Evolutionary conservation across 306 rosid genomes (phyloP), one percentile per base, ranked within the genome.

Genomic region (Gastrolobium villosum): DNA sequence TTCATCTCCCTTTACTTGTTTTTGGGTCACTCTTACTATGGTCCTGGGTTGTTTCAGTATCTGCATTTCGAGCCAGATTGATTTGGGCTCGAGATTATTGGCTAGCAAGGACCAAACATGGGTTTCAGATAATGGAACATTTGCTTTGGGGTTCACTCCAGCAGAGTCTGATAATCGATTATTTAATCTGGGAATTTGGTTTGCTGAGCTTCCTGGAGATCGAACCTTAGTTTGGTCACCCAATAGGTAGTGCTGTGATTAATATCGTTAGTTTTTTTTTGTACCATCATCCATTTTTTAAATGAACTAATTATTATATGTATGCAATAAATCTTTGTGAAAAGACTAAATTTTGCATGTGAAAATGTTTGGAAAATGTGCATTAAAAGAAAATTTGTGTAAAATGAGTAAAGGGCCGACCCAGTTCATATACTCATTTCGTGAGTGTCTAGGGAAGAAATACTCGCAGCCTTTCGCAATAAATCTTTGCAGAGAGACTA

Each of bases 61-160:
- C 37, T 73, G 86, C 74, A 74, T 49, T 79, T 90, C 87, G 20
- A 75, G 72, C 45, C 91, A 82, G 55, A 77, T 92, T 70, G 83
- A 77, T 45, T 71, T 92, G 80, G 89, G 96, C 5, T 84, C 96
- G 7, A 87, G 83, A 64, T 79, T 95, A 79, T 11, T 79, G 75
- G 94, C 99, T n/a, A 70, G 83, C 49, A 71, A 76, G 36, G 78
- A 84, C 78, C 85, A 74, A 65, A 40, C 78, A 0, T 85, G 97
- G 93, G 54, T 87, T 74, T 95, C 99, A 2, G 90, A 88, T 3
- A 91, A 95, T 85, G 86, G 94, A 7, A 95, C 99, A 5, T 95
- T 95, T 81, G 97, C 95, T 36, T 82, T 95, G 49, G 99, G 99
- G 30, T 95, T 95, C 84, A 81, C 91, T 43, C 86, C 90, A 6